Evolutionary conservation across 2,329 filamentous ascomycete genomes (phyloP).

Genomic region (Didymellaceae sp.): DNA sequence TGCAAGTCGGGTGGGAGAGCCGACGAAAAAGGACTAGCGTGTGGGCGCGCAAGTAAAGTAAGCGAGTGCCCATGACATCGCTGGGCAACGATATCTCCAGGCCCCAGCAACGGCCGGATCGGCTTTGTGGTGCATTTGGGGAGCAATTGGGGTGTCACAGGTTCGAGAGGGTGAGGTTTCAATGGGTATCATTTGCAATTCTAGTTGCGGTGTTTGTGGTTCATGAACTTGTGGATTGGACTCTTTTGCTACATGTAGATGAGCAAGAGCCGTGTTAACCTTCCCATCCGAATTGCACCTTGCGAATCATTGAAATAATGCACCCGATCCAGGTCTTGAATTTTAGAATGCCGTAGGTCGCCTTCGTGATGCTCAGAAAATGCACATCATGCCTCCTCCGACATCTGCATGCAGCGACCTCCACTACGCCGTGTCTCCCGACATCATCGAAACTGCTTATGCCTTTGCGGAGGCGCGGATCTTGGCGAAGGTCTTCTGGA

Average conservation of each 20-base stretch:
- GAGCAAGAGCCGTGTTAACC: slow-evolving; percentile 50
- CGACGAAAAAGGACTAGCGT: slow-evolving; percentile 15
- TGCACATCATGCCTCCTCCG: slow-evolving; percentile 46
- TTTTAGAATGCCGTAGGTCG: slow-evolving; percentile 49
- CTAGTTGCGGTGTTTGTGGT: slow-evolving; percentile 42
- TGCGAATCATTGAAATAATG: slow-evolving; percentile 48
- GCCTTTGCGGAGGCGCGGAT: slow-evolving; percentile 58
- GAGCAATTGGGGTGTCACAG: not conserved
- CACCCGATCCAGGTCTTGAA: slow-evolving; percentile 47
- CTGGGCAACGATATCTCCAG: not conserved
- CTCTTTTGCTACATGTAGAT: slow-evolving; percentile 49
- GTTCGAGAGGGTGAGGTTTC: slow-evolving; percentile 11
- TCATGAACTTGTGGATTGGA: slow-evolving; percentile 50
- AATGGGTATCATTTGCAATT: slow-evolving; percentile 45
- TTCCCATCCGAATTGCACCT: slow-evolving; percentile 51
- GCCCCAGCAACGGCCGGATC: not conserved
- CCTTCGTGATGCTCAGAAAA: slow-evolving; percentile 49
- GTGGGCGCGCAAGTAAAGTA: slow-evolving; percentile 33
- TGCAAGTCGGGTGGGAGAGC: not conserved
- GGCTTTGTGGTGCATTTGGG: not conserved
- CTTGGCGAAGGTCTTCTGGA: slow-evolving; percentile 95
- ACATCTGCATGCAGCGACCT: slow-evolving; percentile 41
- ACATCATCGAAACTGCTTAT: slow-evolving; percentile 43
- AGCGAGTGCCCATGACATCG: slow-evolving; percentile 30
- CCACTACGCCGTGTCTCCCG: slow-evolving; percentile 37